Conservation (phyloP, 768 basidiomycete genomes). For the Mycena vitilis region DNA sequence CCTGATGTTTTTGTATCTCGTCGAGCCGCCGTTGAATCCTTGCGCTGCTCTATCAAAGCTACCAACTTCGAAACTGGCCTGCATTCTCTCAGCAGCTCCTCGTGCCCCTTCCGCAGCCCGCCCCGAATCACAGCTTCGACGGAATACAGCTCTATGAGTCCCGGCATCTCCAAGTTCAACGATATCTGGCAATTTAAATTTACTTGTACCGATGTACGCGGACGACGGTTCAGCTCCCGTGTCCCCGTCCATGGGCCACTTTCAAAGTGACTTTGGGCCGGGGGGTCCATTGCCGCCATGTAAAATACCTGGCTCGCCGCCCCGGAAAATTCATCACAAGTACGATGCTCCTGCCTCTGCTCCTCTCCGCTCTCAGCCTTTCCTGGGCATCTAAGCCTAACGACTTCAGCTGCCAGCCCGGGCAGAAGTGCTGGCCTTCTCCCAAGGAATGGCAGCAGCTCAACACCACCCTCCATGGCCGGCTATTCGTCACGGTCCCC, state of each 20-base stretch:
- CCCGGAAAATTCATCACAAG: constrained; percentile 23
- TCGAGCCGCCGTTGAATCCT: no score
- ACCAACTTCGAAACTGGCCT: no score
- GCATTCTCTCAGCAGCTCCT: no score
- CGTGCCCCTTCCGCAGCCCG: no score
- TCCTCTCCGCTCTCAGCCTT: constrained; percentile 27
- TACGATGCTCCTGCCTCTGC: constrained; percentile 26
- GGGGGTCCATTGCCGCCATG: constrained; percentile 12
- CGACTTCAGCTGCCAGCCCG: constrained; percentile 27
- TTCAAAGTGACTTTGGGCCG: background rate
- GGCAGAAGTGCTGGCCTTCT: constrained; percentile 28
- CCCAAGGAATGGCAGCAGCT: constrained; percentile 24
- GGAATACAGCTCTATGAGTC: constrained; percentile 16
- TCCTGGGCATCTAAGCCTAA: constrained; percentile 27
- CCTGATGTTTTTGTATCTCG: no score
- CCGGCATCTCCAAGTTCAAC: background rate
- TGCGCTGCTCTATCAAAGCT: no score
- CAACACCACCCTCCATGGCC: constrained; percentile 24
- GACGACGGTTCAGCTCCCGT: constrained; percentile 19
- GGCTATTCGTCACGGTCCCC: constrained; percentile 22
- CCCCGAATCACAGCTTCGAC: background rate
- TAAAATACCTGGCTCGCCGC: constrained; percentile 3
- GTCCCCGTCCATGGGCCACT: constrained; percentile 20
- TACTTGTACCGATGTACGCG: constrained; percentile 18
- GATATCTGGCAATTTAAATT: constrained; percentile 8